A percentile compares a stretch with the other conserved stretches of the same genome.
Conservation (phyloP, 1,139 yeast genomes). For the Ogataea hybrid region DNA sequence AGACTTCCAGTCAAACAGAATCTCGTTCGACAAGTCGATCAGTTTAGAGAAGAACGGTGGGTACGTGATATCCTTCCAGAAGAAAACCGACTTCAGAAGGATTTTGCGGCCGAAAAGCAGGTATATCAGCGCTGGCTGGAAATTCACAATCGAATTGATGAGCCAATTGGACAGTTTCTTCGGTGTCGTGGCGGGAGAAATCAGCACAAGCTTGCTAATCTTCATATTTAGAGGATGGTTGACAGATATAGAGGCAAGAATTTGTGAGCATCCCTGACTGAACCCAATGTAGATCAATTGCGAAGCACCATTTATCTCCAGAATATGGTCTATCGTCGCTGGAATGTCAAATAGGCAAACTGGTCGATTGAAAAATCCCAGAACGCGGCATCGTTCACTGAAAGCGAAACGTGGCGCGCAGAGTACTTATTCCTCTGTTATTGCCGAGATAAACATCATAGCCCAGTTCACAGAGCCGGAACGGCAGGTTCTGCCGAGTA, state of each 20-base stretch:
- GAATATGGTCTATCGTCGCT: slow-evolving; percentile 62
- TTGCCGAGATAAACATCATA: slow-evolving; percentile 94
- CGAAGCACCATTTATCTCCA: slow-evolving; percentile 41
- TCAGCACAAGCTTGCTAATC: slow-evolving; percentile 58
- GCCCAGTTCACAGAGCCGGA: slow-evolving; percentile 71
- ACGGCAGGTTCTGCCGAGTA: slow-evolving; percentile 66
- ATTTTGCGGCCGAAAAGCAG: slow-evolving; percentile 72
- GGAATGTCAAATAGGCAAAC: slow-evolving; percentile 85
- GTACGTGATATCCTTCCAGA: slow-evolving; percentile 82
- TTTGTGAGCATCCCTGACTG: slow-evolving; percentile 91
- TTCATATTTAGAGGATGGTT: slow-evolving; percentile 66
- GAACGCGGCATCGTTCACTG: slow-evolving; percentile 48
- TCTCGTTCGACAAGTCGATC: slow-evolving; percentile 65
- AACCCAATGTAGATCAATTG: slow-evolving; percentile 74
- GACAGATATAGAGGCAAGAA: slow-evolving; percentile 76
- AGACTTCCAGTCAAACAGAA: slow-evolving; percentile 79
- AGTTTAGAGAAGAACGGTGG: slow-evolving; percentile 76
- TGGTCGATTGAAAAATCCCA: slow-evolving; percentile 90
- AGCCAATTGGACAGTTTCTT: slow-evolving; percentile 74
- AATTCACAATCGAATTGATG: slow-evolving; percentile 72
- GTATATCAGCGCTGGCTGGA: slow-evolving; percentile 75
- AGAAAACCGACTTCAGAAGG: slow-evolving; percentile 69
- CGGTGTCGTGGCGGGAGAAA: slow-evolving; percentile 93
- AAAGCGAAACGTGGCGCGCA: slow-evolving; percentile 29
- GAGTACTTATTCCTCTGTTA: slow-evolving; percentile 87